Base-by-base conservation (phyloP, 2,329 filamentous ascomycete genomes). In the Sporothrix globosa region DNA sequence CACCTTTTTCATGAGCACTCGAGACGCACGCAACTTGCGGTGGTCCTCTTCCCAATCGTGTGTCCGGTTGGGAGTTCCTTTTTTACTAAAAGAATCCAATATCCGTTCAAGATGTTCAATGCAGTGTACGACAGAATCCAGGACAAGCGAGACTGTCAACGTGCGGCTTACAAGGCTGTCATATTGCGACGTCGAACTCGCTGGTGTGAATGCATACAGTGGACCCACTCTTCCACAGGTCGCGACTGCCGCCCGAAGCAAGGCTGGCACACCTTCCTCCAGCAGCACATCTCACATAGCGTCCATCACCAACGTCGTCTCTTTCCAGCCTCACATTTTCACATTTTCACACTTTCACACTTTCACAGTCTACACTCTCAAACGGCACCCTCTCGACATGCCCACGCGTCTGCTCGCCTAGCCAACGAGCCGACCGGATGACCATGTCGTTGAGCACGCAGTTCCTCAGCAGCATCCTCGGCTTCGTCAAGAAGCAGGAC, bases 401-500 rank as follows among this genome's bases (percentile, higher is more conserved):
- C 41, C 58, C 4, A 44, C 58, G 39, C 11, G 4, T 54, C 24
- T 14, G 21, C 39, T 50, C 48, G 19, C 48, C 48, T 50, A 50
- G 48, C 46, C 17, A 6, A n/a, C 46, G 14, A n/a, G 46, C n/a
- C 39, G 39, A 44, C 19, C 58, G 39, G 21, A 10, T 21, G 39
- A 63, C n/a, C 50, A 75, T 75, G 74, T 69, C 74, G 9, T 73
- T 75, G 21, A 65, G 72, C 17, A 73, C 72, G 30, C 73, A 75
- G 58, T 75, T 75, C 54, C 72, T 75, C 44, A 68, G 52, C 10
- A 74, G 72, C 72, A 73, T 75, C 34, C 73, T 72, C 34, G 70
- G 73, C 50, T 72, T 74, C 24, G 72, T 74, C 27, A 41, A 50
- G 44, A 56, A 67, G 19, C 69, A 74, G 46, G 86, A 94, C 79